A percentile compares a stretch with the other conserved stretches of the same genome.
Evolutionary conservation across 345 rosid species (phyloP).

Genomic region (Linum trigynum): DNA sequence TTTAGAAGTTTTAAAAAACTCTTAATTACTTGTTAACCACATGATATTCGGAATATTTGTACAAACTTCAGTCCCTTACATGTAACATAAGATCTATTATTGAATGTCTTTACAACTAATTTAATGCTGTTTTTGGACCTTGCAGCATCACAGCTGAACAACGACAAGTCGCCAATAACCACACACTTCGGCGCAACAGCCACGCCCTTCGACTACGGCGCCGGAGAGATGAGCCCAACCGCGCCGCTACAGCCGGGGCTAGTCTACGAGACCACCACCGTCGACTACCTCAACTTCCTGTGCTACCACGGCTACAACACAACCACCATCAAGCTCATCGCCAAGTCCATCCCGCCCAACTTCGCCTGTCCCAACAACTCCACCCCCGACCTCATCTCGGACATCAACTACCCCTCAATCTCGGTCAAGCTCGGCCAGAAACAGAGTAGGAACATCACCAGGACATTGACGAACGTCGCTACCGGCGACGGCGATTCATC

Average conservation of each 20-base stretch:
- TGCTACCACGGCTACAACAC: conserved; percentile 49
- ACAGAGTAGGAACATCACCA: conserved; percentile 27
- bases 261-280: conserved; percentile 51
- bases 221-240: conserved; percentile 52
- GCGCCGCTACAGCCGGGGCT: conserved; percentile 50
- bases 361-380: conserved; percentile 52
- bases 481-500: conserved; percentile 33
- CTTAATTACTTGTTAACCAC: too few species aligned
- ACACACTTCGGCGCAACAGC: conserved; percentile 50
- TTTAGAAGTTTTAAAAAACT: too few species aligned
- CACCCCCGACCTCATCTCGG: conserved; percentile 34
- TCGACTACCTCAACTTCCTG: conserved; percentile 59
- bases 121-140: background rate
- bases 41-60: too few species aligned
- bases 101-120: too few species aligned
- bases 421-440: conserved; percentile 33
- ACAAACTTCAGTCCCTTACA: too few species aligned
- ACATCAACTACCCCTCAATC: conserved; percentile 76
- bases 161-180: conserved; percentile 40
- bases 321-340: conserved; percentile 24
- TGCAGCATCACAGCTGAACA: conserved; percentile 54
- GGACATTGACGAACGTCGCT: conserved; percentile 59
- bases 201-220: conserved; percentile 56
- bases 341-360: conserved; percentile 26
- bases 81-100: too few species aligned